Conservation (phyloP, 306 rosid genomes). For the Oxytropis ochrocephala region DNA sequence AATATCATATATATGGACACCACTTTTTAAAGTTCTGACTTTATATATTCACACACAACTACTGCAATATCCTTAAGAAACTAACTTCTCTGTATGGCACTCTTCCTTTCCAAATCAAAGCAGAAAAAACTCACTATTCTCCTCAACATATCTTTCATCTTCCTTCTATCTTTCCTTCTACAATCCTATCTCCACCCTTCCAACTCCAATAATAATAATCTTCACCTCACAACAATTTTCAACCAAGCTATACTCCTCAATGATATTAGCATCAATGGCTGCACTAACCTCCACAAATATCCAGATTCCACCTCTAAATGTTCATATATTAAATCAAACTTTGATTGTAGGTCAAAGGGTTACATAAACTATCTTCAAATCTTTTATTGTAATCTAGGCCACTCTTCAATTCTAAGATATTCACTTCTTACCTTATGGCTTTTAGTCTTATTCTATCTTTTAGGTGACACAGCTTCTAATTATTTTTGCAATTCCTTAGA, state of each 20-base stretch:
- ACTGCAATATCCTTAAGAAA: background rate
- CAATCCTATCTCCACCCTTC: background rate
- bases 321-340: conserved; percentile 32
- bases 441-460: conserved; percentile 57
- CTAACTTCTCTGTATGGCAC: conserved; percentile 31
- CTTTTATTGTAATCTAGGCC: conserved; percentile 54
- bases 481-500: conserved; percentile 72
- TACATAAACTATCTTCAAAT: conserved; percentile 64
- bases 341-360: conserved; percentile 50
- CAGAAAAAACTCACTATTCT: conserved; percentile 26
- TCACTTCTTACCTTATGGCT: conserved; percentile 51
- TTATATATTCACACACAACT: background rate
- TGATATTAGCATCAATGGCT: conserved; percentile 28
- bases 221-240: background rate
- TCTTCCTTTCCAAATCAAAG: background rate
- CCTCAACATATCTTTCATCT: conserved; percentile 40
- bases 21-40: background rate
- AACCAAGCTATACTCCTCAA: conserved; percentile 7
- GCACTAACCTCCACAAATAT: conserved; percentile 33
- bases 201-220: background rate
- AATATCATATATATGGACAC: background rate
- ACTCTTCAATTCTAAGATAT: conserved; percentile 38
- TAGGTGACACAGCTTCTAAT: conserved; percentile 79
- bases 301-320: conserved; percentile 44
- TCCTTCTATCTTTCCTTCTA: conserved; percentile 32